Percentiles rank a stretch among this genome's conserved stretches.
These are phyloP conservation scores for Ophiocordyceps australis DNA, from an alignment of 2,329 filamentous ascomycete species.

Conservation along the genomic window DNA sequence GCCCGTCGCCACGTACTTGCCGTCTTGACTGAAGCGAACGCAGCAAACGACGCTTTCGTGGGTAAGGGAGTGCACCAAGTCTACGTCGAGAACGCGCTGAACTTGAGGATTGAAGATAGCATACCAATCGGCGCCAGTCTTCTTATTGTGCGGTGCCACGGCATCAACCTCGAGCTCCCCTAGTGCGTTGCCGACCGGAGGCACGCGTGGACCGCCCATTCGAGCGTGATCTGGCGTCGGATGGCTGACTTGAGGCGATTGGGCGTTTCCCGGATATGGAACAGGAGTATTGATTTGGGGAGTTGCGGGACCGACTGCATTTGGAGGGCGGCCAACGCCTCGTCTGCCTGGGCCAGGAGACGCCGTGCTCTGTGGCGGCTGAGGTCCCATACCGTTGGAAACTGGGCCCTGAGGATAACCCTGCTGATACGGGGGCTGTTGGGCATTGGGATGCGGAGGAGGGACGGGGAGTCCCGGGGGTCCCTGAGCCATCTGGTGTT, in stretches of 20 bases:
- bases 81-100: conserved; percentile 77
- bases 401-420: conserved; percentile 41
- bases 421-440: conserved; percentile 57
- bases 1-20: conserved; percentile 88
- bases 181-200: conserved; percentile 43
- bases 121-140: conserved; percentile 83
- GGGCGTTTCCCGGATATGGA: conserved; percentile 65
- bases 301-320: conserved; percentile 54
- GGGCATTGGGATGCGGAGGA: conserved; percentile 40
- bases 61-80: conserved; percentile 78
- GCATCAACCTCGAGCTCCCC: conserved; percentile 78
- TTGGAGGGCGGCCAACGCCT: conserved; percentile 46
- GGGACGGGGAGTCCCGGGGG: conserved; percentile 46
- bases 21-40: conserved; percentile 89
- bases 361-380: conserved; percentile 67
- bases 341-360: conserved; percentile 73
- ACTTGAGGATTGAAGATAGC: conserved; percentile 91
- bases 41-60: conserved; percentile 98
- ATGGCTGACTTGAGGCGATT: conserved; percentile 75
- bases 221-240: conserved; percentile 54
- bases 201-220: conserved; percentile 29
- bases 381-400: conserved; percentile 58
- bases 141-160: conserved; percentile 73
- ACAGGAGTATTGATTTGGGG: conserved; percentile 82
- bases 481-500: conserved; percentile 50